phyloP scores from a whole-genome alignment of 139 green algal species.

The Micractinium sp. region DNA sequence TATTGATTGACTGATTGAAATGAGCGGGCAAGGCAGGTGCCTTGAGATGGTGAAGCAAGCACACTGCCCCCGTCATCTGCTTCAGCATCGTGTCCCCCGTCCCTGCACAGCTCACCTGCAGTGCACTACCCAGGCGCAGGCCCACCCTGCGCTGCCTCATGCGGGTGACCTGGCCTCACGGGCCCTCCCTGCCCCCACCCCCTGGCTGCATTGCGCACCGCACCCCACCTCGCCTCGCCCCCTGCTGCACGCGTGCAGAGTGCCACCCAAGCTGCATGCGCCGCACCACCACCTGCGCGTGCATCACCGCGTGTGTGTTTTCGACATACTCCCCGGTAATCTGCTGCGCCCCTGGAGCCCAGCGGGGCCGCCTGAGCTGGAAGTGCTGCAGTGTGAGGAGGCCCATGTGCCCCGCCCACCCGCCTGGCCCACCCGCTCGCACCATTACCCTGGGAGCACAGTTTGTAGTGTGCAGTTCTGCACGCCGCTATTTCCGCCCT shows the following conservation, averaged over 20 bases:
- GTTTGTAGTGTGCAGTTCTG: no score
- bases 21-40: no score
- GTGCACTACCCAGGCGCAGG: no score
- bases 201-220: not conserved
- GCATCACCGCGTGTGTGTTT: conserved; percentile 47
- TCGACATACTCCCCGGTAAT: conserved; percentile 46
- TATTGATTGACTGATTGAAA: no score
- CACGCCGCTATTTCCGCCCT: no score
- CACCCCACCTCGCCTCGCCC: not conserved
- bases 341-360: not conserved
- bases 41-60: no score
- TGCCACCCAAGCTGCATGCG: conserved; percentile 25
- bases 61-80: no score
- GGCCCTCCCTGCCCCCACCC: not conserved
- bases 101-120: no score
- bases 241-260: not conserved
- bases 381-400: conserved; percentile 1
- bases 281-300: conserved; percentile 38
- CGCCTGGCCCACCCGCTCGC: not conserved
- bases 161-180: no score
- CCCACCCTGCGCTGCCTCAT: no score
- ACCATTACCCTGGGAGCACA: no score
- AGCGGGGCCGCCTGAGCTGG: not conserved
- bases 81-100: no score
- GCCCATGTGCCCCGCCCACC: not conserved